Percentiles rank a stretch among this genome's conserved stretches.
Evolutionary conservation across 495 filamentous ascomycete species (phyloP).

Genomic region (Diplogelasinospora grovesii): DNA sequence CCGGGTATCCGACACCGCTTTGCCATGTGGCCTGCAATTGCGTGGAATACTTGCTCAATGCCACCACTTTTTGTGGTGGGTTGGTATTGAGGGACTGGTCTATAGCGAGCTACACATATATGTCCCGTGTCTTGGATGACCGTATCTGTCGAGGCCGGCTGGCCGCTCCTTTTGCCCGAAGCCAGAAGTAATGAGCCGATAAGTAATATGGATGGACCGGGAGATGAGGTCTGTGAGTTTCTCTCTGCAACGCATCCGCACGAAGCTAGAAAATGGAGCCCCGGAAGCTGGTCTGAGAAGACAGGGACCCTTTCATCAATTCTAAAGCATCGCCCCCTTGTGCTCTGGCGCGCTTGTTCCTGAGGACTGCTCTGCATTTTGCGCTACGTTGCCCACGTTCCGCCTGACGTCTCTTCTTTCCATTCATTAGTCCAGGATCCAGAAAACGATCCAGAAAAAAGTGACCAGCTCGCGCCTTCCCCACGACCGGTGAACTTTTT

Average conservation of each 20-base stretch:
- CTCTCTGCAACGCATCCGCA: slow-evolving; percentile 10
- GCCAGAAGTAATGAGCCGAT: slow-evolving; percentile 11
- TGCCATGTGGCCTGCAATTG: neutral
- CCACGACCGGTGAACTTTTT: slow-evolving; percentile 26
- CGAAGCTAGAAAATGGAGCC: slow-evolving; percentile 10
- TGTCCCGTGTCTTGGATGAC: neutral
- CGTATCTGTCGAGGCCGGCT: neutral
- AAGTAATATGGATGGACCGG: slow-evolving; percentile 6
- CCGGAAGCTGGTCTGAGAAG: slow-evolving; percentile 1
- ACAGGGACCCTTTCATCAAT: neutral
- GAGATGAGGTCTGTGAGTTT: slow-evolving; percentile 12
- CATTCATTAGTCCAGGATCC: slow-evolving; percentile 4
- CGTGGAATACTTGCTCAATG: no score
- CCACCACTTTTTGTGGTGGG: neutral
- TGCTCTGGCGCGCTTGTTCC: slow-evolving; percentile 8
- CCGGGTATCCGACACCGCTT: neutral
- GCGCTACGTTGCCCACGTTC: slow-evolving; percentile 7
- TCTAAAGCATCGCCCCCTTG: neutral
- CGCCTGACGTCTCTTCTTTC: slow-evolving; percentile 8
- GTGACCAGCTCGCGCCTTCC: slow-evolving; percentile 19
- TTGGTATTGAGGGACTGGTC: neutral
- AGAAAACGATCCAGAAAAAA: slow-evolving; percentile 8
- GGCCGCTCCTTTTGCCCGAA: neutral
- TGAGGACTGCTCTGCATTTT: slow-evolving; percentile 6
- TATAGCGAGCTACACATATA: slow-evolving; percentile 4